Percentiles rank a stretch among this genome's conserved stretches.
phyloP scores from a whole-genome alignment of 768 basidiomycete genomes.

The Boletus sp. region DNA sequence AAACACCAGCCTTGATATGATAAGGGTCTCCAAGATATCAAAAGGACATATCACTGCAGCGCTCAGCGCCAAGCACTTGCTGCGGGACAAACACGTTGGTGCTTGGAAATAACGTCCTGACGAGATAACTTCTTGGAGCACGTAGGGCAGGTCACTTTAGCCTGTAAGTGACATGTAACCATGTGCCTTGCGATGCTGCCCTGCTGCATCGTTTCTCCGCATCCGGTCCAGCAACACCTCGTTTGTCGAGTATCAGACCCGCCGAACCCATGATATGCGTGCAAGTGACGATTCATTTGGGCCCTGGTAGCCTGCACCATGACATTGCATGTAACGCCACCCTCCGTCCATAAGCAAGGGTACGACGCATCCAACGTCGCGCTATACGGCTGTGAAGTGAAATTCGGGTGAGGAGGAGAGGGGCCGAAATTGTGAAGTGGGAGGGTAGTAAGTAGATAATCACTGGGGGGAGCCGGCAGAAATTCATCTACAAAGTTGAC shows the following conservation, averaged over 20 bases:
- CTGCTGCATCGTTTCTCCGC: slow-evolving; percentile 25
- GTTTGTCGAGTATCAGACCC: slow-evolving; percentile 22
- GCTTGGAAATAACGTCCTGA: slow-evolving; percentile 27
- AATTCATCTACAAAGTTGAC: slow-evolving; percentile 1
- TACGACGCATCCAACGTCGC: slow-evolving; percentile 3
- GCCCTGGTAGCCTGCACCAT: slow-evolving; percentile 24
- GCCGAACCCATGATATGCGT: slow-evolving; percentile 20
- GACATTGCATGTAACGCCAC: slow-evolving; percentile 9
- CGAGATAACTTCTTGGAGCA: slow-evolving; percentile 30
- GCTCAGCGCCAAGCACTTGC: slow-evolving; percentile 15
- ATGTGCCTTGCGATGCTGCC: slow-evolving; percentile 29
- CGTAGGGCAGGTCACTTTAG: slow-evolving; percentile 27
- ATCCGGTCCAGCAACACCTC: slow-evolving; percentile 22
- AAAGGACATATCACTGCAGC: background rate
- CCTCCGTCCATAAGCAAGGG: slow-evolving; percentile 22
- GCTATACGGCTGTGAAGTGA: background rate
- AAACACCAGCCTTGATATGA: background rate
- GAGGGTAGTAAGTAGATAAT: background rate
- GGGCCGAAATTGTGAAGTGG: background rate
- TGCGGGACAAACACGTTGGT: slow-evolving; percentile 25
- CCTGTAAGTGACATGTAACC: slow-evolving; percentile 28
- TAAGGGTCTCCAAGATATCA: background rate
- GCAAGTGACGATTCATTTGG: slow-evolving; percentile 27
- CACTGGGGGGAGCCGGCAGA: background rate
- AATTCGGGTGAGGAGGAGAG: background rate